These are phyloP conservation scores for Solanum dulcamara DNA, from an alignment of 257 asterid genomes.

Conservation along the genomic window DNA sequence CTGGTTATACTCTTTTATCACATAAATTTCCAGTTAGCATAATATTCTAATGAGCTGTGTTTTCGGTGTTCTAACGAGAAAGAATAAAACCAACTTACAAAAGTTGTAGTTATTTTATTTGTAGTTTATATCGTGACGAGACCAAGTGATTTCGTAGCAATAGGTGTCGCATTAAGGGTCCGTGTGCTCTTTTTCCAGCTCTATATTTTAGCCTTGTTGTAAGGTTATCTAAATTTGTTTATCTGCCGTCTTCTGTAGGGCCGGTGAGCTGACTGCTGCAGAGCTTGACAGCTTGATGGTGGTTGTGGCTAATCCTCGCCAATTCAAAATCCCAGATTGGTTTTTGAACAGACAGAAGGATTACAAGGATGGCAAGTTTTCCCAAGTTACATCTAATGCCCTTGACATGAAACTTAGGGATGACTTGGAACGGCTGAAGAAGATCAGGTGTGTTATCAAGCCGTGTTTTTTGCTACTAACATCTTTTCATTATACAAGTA, in stretches of 20 bases:
- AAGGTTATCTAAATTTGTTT: not conserved
- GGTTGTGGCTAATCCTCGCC: conserved; percentile 36
- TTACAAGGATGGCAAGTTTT: conserved; percentile 39
- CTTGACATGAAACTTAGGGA: conserved; percentile 49
- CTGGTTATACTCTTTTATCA: not conserved
- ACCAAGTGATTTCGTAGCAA: not conserved
- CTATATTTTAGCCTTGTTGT: not conserved
- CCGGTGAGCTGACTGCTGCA: conserved; percentile 33
- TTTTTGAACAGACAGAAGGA: conserved; percentile 46
- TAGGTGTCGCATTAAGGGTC: not conserved
- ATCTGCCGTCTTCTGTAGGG: conserved; percentile 6
- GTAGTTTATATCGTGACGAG: not conserved
- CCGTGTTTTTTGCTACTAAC: not conserved
- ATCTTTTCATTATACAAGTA: not conserved
- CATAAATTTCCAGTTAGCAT: not conserved
- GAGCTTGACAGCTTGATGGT: conserved; percentile 34
- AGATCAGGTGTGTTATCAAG: conserved; percentile 13
- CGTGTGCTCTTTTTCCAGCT: not conserved
- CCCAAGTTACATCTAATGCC: conserved; percentile 41
- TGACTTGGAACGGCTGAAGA: conserved; percentile 35
- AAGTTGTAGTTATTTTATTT: not conserved
- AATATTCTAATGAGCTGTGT: not conserved
- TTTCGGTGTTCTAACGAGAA: not conserved
- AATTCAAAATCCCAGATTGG: conserved; percentile 45
- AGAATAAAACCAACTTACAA: not conserved